phyloP scores from a whole-genome alignment of 169 alveolate genomes.

The Ichthyophthirius multifiliis region DNA sequence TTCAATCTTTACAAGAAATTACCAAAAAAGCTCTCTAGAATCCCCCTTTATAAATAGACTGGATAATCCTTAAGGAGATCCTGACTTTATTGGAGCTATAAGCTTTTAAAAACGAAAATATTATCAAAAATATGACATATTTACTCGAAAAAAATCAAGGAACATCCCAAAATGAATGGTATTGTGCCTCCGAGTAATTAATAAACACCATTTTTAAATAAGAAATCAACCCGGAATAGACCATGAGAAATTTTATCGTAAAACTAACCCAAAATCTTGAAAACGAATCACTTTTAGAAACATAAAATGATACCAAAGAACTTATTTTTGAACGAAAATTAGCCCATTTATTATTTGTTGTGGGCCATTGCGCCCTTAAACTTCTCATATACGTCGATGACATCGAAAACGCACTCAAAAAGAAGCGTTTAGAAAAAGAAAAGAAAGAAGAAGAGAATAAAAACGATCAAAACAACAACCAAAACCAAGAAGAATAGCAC shows the following conservation, averaged over 20 bases:
- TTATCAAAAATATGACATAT: constrained; percentile 7
- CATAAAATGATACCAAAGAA: background rate
- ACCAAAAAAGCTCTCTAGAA: too few species aligned
- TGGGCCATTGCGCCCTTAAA: constrained; percentile 71
- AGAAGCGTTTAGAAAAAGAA: constrained; percentile 46
- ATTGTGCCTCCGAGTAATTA: constrained; percentile 41
- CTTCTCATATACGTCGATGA: constrained; percentile 70
- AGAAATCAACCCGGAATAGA: constrained; percentile 2
- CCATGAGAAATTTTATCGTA: background rate
- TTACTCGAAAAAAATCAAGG: constrained; percentile 38
- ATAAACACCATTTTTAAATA: constrained; percentile 34
- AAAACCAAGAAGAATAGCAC: constrained; percentile 45
- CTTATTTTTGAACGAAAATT: constrained; percentile 48
- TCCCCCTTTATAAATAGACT: too few species aligned
- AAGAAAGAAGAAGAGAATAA: constrained; percentile 47
- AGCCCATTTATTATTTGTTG: constrained; percentile 65
- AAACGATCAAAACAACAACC: too few species aligned
- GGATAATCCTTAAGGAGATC: constrained; percentile 49
- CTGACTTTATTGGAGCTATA: background rate
- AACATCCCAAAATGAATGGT: constrained; percentile 39
- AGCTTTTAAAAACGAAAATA: too few species aligned
- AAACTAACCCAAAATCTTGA: background rate
- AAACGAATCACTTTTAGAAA: background rate
- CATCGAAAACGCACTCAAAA: constrained; percentile 61
- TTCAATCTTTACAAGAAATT: too few species aligned